Conservation (phyloP, 2,329 filamentous ascomycete species). For the Arthrobotrys pseudoclavata region DNA sequence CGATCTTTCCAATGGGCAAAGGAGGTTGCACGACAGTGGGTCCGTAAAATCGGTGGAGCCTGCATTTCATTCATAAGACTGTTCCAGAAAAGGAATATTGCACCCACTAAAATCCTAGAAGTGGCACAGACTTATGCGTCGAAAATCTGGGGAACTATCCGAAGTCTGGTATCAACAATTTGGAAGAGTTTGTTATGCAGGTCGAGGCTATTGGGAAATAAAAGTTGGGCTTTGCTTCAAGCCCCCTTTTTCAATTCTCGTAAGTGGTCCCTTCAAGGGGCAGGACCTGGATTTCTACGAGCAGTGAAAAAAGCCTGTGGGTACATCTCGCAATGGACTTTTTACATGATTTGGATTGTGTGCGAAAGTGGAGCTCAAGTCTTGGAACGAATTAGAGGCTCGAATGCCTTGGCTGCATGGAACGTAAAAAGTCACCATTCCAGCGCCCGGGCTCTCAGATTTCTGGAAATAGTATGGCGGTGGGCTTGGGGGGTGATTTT, state of each 20-base stretch:
- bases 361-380: neutral
- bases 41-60: neutral
- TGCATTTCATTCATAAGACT: neutral
- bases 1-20: conserved; percentile 6
- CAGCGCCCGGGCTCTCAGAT: neutral
- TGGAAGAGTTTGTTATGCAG: neutral
- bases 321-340: neutral
- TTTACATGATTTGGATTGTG: no score
- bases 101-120: neutral
- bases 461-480: neutral
- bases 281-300: neutral
- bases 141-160: neutral
- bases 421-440: neutral
- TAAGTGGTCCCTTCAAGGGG: neutral
- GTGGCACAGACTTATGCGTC: conserved; percentile 5
- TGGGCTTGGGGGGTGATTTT: neutral
- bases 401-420: neutral
- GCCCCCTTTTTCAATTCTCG: neutral
- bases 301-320: no score
- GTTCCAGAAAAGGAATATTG: neutral
- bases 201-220: neutral
- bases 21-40: neutral
- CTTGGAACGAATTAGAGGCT: neutral
- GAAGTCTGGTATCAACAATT: neutral
- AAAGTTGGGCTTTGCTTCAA: neutral